These are phyloP conservation scores for Oleoguttula mirabilis DNA, from an alignment of 495 filamentous ascomycete genomes.

Conservation along the genomic window DNA sequence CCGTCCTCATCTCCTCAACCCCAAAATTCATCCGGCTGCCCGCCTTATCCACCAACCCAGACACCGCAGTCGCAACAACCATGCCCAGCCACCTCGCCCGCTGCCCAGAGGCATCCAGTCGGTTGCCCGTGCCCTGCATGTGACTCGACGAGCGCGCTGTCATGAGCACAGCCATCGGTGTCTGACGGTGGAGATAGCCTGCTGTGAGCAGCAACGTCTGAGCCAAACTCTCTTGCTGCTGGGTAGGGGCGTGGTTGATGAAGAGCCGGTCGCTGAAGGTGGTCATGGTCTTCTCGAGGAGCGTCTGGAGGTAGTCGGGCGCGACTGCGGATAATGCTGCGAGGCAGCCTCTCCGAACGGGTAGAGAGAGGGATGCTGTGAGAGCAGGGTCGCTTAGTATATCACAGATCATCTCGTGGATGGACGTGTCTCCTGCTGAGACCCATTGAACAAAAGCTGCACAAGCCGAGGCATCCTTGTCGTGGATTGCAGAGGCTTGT, in stretches of 20 bases:
- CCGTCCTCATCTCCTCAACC: slow-evolving; percentile 60
- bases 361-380: not conserved
- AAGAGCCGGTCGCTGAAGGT: slow-evolving; percentile 78
- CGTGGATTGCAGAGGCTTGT: too few species aligned
- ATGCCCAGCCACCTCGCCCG: slow-evolving; percentile 79
- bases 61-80: slow-evolving; percentile 72
- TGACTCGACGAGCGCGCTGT: slow-evolving; percentile 59
- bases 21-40: slow-evolving; percentile 68
- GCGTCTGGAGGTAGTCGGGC: not conserved
- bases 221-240: slow-evolving; percentile 83
- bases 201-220: slow-evolving; percentile 68
- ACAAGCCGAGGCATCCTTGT: slow-evolving; percentile 28
- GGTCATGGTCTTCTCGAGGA: slow-evolving; percentile 55
- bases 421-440: too few species aligned
- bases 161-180: slow-evolving; percentile 47
- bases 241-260: slow-evolving; percentile 67
- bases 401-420: too few species aligned
- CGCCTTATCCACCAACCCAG: slow-evolving; percentile 63
- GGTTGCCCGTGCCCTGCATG: slow-evolving; percentile 71
- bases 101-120: slow-evolving; percentile 62
- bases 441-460: too few species aligned
- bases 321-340: not conserved
- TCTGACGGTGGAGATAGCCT: slow-evolving; percentile 56
- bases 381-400: slow-evolving; percentile 2
- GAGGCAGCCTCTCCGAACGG: slow-evolving; percentile 6